These are phyloP conservation scores for Cutaneotrichosporon sp. DNA, from an alignment of 1,284 basidiomycete genomes.

Conservation along the genomic window DNA sequence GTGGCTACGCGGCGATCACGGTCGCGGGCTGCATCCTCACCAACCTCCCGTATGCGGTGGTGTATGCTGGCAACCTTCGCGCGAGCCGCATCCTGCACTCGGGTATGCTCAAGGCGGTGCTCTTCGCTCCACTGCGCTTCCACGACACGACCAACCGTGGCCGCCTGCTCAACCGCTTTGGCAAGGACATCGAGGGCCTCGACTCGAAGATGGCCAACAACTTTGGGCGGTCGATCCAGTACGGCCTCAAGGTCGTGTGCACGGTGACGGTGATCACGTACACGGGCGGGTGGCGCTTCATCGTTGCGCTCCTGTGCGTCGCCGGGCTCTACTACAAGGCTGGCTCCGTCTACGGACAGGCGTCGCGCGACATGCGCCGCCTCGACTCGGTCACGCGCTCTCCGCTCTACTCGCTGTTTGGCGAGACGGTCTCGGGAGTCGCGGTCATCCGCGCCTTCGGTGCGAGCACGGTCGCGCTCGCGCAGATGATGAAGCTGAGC, in stretches of 20 bases:
- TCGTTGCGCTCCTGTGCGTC: slow-evolving; percentile 64
- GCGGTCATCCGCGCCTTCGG: slow-evolving; percentile 86
- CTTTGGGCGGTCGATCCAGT: slow-evolving; percentile 67
- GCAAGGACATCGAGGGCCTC: slow-evolving; percentile 91
- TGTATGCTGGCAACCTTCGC: slow-evolving; percentile 65
- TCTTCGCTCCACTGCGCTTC: slow-evolving; percentile 90
- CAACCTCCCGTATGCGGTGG: slow-evolving; percentile 46
- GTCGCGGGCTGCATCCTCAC: slow-evolving; percentile 41
- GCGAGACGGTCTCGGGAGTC: slow-evolving; percentile 81
- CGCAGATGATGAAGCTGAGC: slow-evolving; percentile 79
- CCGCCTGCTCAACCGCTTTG: slow-evolving; percentile 82
- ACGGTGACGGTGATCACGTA: slow-evolving; percentile 65
- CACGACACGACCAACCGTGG: slow-evolving; percentile 90
- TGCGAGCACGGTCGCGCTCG: slow-evolving; percentile 69
- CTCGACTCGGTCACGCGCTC: slow-evolving; percentile 86
- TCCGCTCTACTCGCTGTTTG: slow-evolving; percentile 88
- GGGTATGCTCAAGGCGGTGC: slow-evolving; percentile 76
- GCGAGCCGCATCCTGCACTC: slow-evolving; percentile 69
- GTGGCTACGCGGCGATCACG: slow-evolving; percentile 65
- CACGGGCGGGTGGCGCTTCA: slow-evolving; percentile 76
- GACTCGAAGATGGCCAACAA: slow-evolving; percentile 85
- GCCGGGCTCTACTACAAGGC: slow-evolving; percentile 59
- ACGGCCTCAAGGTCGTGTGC: slow-evolving; percentile 50
- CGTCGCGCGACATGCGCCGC: slow-evolving; percentile 83
- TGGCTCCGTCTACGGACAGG: slow-evolving; percentile 76